Conservation (phyloP, 768 basidiomycete species). For the Suillus sp. region DNA sequence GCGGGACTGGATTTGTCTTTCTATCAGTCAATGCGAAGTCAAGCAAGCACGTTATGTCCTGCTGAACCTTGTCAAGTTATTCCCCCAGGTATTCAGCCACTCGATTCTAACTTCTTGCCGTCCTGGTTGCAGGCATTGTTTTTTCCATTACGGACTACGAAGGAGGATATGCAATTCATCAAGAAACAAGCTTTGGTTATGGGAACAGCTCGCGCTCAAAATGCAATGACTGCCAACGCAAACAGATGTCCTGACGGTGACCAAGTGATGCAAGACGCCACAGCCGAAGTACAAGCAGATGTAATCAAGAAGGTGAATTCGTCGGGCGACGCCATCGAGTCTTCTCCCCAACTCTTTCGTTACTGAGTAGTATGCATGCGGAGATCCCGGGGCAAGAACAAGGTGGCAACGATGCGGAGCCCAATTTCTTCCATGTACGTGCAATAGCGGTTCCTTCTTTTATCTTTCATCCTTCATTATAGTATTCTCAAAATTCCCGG, state of each 20-base stretch:
- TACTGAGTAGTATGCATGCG: no score
- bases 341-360: no score
- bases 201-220: slow-evolving; percentile 35
- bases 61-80: slow-evolving; percentile 85
- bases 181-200: slow-evolving; percentile 44
- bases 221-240: slow-evolving; percentile 30
- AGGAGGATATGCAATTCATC: slow-evolving; percentile 62
- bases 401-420: no score
- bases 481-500: no score
- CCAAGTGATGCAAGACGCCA: slow-evolving; percentile 31
- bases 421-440: no score
- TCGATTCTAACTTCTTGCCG: not conserved
- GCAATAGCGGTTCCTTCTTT: no score
- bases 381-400: no score
- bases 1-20: slow-evolving; percentile 92
- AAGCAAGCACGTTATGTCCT: slow-evolving; percentile 91
- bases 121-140: slow-evolving; percentile 73
- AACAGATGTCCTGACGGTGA: slow-evolving; percentile 35
- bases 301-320: slow-evolving; percentile 27
- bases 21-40: slow-evolving; percentile 88
- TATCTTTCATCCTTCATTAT: no score
- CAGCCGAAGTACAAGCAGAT: slow-evolving; percentile 31
- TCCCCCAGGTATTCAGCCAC: slow-evolving; percentile 74
- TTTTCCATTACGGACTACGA: slow-evolving; percentile 87
- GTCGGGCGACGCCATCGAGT: slow-evolving; percentile 26